Evolutionary conservation across 2,329 filamentous ascomycete genomes (phyloP).

Genomic region (Ascomycota sp.): DNA sequence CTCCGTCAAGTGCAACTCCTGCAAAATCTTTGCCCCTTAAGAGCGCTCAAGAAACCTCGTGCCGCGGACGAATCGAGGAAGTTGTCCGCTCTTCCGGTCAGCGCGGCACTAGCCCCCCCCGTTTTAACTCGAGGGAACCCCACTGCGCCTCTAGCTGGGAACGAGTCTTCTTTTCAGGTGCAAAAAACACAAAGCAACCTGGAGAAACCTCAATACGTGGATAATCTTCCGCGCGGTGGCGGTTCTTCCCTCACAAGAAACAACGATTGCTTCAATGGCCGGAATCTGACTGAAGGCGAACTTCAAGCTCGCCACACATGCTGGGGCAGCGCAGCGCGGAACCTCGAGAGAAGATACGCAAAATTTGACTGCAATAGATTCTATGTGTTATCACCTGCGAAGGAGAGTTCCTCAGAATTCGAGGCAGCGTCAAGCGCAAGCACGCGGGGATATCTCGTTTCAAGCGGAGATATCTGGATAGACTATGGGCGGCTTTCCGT

Average conservation of each 20-base stretch:
- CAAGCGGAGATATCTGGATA: constrained; percentile 1
- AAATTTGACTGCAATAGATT: constrained; percentile 47
- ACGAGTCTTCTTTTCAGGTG: constrained; percentile 1
- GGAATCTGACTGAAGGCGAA: constrained; percentile 38
- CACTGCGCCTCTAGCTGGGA: not conserved
- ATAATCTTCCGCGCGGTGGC: constrained; percentile 24
- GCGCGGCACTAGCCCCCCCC: constrained; percentile 26
- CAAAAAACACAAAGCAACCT: constrained; percentile 2
- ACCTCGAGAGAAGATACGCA: constrained; percentile 30
- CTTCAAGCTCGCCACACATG: constrained; percentile 36
- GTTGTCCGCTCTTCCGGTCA: constrained; percentile 19
- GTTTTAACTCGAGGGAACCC: constrained; percentile 21
- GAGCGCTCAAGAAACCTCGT: constrained; percentile 4
- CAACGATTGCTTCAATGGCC: constrained; percentile 31
- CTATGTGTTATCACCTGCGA: constrained; percentile 32
- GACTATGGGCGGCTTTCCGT: not conserved
- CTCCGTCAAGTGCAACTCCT: constrained; percentile 8
- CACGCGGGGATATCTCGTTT: not conserved
- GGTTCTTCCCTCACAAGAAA: constrained; percentile 19
- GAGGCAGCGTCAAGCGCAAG: constrained; percentile 1
- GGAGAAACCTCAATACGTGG: constrained; percentile 31
- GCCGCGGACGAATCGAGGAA: constrained; percentile 10
- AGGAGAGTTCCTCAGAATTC: constrained; percentile 1
- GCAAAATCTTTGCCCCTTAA: constrained; percentile 8
- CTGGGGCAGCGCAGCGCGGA: constrained; percentile 34